Conservation (phyloP, 495 filamentous ascomycete species). For the Geopyxis carbonaria region DNA sequence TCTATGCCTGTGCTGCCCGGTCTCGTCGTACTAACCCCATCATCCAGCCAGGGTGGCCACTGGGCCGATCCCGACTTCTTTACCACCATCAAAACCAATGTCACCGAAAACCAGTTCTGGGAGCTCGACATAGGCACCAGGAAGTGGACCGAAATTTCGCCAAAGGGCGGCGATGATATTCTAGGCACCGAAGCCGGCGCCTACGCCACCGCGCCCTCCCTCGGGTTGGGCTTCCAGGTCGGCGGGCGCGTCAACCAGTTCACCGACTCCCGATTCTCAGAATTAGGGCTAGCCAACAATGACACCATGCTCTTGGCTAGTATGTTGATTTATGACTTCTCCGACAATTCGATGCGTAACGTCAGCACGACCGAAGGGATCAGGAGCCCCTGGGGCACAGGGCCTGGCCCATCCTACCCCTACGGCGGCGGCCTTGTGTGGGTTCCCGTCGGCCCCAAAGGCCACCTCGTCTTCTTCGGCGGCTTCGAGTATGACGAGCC, state of each 20-base stretch:
- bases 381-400: not conserved
- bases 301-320: not conserved
- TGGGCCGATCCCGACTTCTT: not conserved
- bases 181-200: slow-evolving; percentile 5
- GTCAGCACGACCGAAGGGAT: not conserved
- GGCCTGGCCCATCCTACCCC: not conserved
- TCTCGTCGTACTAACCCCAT: no score
- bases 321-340: slow-evolving; percentile 7
- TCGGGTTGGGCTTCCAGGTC: slow-evolving; percentile 6
- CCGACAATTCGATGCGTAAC: slow-evolving; percentile 5
- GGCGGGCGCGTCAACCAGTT: slow-evolving; percentile 5
- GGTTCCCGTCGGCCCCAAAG: slow-evolving; percentile 8
- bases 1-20: no score
- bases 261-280: slow-evolving; percentile 5
- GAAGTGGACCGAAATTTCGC: slow-evolving; percentile 5
- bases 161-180: not conserved
- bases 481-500: slow-evolving; percentile 1
- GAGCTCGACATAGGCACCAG: slow-evolving; percentile 1
- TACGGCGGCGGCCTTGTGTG: slow-evolving; percentile 3
- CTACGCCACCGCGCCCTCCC: not conserved
- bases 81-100: not conserved
- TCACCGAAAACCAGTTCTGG: slow-evolving; percentile 6
- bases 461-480: slow-evolving; percentile 6
- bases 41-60: not conserved
- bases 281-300: slow-evolving; percentile 1